Percentiles rank a stretch among this genome's conserved stretches.
phyloP scores from a whole-genome alignment of 1,139 yeast species.

The Hyphopichia khmerensis region DNA sequence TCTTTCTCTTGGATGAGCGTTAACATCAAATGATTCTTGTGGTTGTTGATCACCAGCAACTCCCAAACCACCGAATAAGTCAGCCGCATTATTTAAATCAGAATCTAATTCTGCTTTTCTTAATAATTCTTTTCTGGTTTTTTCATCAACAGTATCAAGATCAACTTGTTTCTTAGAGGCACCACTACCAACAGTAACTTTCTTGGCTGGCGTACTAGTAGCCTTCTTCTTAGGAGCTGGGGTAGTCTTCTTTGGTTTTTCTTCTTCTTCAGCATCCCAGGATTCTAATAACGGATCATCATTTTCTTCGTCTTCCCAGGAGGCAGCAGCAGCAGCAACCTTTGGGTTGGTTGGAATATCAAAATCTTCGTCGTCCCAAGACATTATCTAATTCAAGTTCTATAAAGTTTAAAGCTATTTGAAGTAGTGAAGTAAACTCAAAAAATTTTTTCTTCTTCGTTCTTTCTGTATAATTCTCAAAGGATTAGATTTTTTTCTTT shows the following conservation, averaged over 20 bases:
- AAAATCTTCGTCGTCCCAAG: constrained; percentile 88
- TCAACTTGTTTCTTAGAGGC: constrained; percentile 40
- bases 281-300: constrained; percentile 71
- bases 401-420: background rate
- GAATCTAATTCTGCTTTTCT: constrained; percentile 78
- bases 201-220: constrained; percentile 37
- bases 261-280: constrained; percentile 80
- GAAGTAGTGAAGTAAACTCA: background rate
- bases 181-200: constrained; percentile 41
- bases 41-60: constrained; percentile 46
- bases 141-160: constrained; percentile 63
- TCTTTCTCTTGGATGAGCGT: constrained; percentile 67
- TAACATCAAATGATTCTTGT: constrained; percentile 34
- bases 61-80: constrained; percentile 81
- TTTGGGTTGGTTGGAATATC: constrained; percentile 59
- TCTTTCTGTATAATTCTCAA: background rate
- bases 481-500: background rate
- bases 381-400: constrained; percentile 26
- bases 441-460: background rate
- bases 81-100: constrained; percentile 91
- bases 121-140: constrained; percentile 68
- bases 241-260: constrained; percentile 46
- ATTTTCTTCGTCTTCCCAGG: constrained; percentile 82
- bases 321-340: constrained; percentile 45
- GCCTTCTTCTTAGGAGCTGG: constrained; percentile 46